Conservation (phyloP, 495 filamentous ascomycete genomes). For the Xylaria telfairii region DNA sequence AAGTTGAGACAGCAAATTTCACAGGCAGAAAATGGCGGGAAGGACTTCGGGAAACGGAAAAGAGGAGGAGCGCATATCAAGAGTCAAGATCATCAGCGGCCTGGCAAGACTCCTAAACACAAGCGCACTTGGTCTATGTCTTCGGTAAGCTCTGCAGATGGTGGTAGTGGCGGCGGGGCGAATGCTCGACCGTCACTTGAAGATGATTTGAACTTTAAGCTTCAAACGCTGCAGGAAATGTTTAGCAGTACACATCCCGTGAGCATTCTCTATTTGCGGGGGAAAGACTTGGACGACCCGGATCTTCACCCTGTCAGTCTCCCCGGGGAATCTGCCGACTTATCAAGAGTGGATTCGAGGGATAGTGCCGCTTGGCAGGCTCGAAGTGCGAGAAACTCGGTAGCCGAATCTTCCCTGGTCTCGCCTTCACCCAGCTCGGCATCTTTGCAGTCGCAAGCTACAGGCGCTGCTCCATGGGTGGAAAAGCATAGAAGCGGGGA, state of each 20-base stretch:
- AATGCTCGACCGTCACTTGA: slow-evolving; percentile 68
- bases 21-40: slow-evolving; percentile 86
- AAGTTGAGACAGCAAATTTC: slow-evolving; percentile 84
- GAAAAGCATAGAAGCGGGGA: slow-evolving; percentile 42
- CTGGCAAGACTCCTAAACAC: slow-evolving; percentile 83
- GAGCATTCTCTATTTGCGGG: slow-evolving; percentile 83
- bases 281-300: slow-evolving; percentile 85
- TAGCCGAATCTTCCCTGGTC: slow-evolving; percentile 64
- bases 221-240: slow-evolving; percentile 90
- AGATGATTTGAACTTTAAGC: slow-evolving; percentile 87
- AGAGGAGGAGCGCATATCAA: slow-evolving; percentile 65
- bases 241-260: slow-evolving; percentile 88
- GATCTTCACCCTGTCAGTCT: slow-evolving; percentile 84
- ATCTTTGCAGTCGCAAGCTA: slow-evolving; percentile 62
- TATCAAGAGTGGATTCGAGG: slow-evolving; percentile 62
- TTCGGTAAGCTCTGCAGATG: slow-evolving; percentile 75
- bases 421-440: slow-evolving; percentile 75
- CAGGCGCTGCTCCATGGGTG: slow-evolving; percentile 45
- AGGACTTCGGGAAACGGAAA: slow-evolving; percentile 88
- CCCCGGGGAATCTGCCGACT: slow-evolving; percentile 67
- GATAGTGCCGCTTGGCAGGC: slow-evolving; percentile 59
- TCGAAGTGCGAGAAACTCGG: slow-evolving; percentile 61
- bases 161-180: slow-evolving; percentile 46
- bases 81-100: slow-evolving; percentile 58
- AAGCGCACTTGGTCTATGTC: slow-evolving; percentile 96